These are phyloP conservation scores for Thalassiosira tumida DNA, from an alignment of 352 stramenopile species.

Conservation along the genomic window DNA sequence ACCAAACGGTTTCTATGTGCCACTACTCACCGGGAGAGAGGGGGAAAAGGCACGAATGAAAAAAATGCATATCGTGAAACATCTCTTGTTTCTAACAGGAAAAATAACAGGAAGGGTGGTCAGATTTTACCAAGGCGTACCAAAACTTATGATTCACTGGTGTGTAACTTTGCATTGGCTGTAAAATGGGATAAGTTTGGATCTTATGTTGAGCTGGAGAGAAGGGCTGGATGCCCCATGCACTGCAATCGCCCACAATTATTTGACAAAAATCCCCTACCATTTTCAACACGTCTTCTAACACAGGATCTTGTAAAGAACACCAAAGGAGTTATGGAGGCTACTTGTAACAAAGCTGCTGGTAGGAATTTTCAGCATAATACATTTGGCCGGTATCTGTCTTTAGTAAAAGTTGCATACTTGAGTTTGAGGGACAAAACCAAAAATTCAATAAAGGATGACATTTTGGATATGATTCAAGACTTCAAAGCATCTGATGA, in stretches of 20 bases:
- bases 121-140: background rate
- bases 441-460: background rate
- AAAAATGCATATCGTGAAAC: background rate
- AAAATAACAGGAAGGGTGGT: background rate
- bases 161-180: conserved; percentile 4
- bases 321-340: conserved; percentile 17
- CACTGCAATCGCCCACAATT: background rate
- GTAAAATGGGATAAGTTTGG: conserved; percentile 29
- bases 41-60: background rate
- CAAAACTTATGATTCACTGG: background rate
- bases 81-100: background rate
- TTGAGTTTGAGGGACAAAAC: background rate
- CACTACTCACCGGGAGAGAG: background rate
- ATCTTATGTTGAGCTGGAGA: conserved; percentile 8
- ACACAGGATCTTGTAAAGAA: background rate
- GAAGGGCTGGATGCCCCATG: background rate
- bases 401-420: conserved; percentile 24
- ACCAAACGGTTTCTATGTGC: background rate
- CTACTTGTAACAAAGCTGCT: conserved; percentile 24
- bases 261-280: background rate
- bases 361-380: conserved; percentile 36
- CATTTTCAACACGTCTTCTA: conserved; percentile 13
- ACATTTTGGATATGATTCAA: conserved; percentile 33
- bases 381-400: conserved; percentile 44
- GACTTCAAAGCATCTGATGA: conserved; percentile 38